These are phyloP conservation scores for Arachnopeziza araneosa DNA, from an alignment of 2,329 filamentous ascomycete genomes.

Conservation along the genomic window DNA sequence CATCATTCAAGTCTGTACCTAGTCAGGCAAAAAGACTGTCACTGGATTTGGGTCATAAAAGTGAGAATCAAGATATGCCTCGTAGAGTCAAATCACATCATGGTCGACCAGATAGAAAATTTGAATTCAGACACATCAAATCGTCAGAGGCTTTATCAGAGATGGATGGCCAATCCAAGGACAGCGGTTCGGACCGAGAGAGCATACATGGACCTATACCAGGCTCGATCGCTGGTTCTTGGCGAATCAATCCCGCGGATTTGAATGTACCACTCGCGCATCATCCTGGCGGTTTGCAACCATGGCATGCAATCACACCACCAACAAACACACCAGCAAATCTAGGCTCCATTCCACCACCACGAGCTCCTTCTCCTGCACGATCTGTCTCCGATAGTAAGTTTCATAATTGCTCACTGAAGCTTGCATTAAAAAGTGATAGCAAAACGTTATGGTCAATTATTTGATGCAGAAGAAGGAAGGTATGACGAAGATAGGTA, in stretches of 20 bases:
- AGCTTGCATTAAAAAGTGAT: neutral
- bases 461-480: constrained; percentile 6
- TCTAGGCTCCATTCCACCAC: neutral
- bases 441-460: neutral
- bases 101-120: neutral
- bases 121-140: neutral
- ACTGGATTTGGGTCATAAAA: neutral
- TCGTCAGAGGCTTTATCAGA: neutral
- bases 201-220: neutral
- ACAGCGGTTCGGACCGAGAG: neutral
- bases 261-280: neutral
- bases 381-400: neutral
- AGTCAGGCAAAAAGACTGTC: neutral
- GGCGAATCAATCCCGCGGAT: neutral
- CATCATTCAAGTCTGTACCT: neutral
- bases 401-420: neutral
- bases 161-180: neutral
- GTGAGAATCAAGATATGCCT: neutral
- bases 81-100: neutral
- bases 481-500: constrained; percentile 1
- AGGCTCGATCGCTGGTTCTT: neutral
- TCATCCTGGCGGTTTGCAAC: neutral
- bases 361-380: neutral
- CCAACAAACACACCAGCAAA: neutral
- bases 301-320: neutral